These are phyloP conservation scores for Marchantia paleacea DNA, from an alignment of 225 moss, liverwort and hornwort genomes.

Conservation along the genomic window DNA sequence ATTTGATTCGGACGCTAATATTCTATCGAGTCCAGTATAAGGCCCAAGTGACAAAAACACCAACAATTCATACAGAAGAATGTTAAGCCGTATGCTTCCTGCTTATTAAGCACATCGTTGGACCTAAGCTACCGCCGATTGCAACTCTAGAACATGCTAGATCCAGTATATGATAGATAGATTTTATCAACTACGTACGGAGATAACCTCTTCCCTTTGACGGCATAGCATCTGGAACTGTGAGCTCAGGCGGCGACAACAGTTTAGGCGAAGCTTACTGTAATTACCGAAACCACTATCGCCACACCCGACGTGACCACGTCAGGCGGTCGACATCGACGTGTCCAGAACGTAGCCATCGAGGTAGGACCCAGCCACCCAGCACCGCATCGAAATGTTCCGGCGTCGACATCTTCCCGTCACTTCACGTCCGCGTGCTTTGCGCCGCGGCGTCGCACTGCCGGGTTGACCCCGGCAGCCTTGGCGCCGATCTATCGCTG, in stretches of 20 bases:
- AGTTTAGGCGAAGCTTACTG: too few species aligned
- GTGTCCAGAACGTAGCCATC: neutral
- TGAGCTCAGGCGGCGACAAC: too few species aligned
- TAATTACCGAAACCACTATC: too few species aligned
- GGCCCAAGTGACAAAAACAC: too few species aligned
- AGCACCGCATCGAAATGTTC: too few species aligned
- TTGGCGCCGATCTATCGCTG: neutral
- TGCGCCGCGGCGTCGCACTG: neutral
- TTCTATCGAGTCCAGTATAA: too few species aligned
- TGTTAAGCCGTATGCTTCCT: too few species aligned
- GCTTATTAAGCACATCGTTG: neutral
- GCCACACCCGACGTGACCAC: neutral
- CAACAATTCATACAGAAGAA: too few species aligned
- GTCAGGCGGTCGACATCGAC: neutral
- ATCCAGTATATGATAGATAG: neutral
- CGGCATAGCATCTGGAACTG: neutral
- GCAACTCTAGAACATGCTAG: neutral
- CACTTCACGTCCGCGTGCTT: neutral
- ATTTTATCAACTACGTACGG: neutral
- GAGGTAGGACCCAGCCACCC: neutral
- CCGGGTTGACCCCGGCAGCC: constrained; percentile 11
- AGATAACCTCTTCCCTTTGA: neutral
- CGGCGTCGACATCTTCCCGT: neutral
- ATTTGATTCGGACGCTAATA: too few species aligned
- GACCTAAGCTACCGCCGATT: neutral